Evolutionary conservation across 2,329 filamentous ascomycete genomes (phyloP), one percentile per base, ranked within the genome.

Genomic region (Curvularia spicifera): DNA sequence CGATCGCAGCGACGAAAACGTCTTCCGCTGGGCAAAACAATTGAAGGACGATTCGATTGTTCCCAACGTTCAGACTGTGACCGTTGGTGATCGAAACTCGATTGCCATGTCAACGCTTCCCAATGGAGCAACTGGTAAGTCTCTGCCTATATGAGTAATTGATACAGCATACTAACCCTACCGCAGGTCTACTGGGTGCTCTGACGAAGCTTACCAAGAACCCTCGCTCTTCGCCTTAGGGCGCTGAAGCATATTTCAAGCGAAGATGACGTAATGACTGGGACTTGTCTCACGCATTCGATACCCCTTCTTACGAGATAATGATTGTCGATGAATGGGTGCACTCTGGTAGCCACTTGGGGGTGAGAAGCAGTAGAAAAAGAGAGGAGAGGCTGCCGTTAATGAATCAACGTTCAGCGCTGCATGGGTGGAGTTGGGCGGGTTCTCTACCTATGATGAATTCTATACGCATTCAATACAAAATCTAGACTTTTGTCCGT

Each of bases 1-100:
- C 71, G 92, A 93, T 42, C 88, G 94, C 31, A 94, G 97, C 67
- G 95, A 98, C 65, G 94, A 98, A 73, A 90, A 91, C 67, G 90
- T 97, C 20, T 98, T 97, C 80, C 89, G 89, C 61, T 98, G 95
- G 94, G 95, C 94, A 18, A 97, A 97, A 78, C 83, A 86, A 48
- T 80, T 97, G 10, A 83, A 83, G 22, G 82, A 84, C 3, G 83
- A 84, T 18, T 78, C 65, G 15, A 59, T 64, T 9, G 64, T 82
- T 47, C 54, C 68, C 49, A 83, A 91, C 54, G 91, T 95, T 4
- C 87, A 90, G 61, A 97, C 93, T 2, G 93, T 97, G 22, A 96
- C 91, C 64, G 81, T 98, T 35, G 93, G 93, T 50, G 91, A 85
- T 71, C 86, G 93, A 62, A 97, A 93, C 78, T 97, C 94, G 0